Base-by-base conservation (phyloP, 164 flowering plant genomes). In the Magnolia officinalis region DNA sequence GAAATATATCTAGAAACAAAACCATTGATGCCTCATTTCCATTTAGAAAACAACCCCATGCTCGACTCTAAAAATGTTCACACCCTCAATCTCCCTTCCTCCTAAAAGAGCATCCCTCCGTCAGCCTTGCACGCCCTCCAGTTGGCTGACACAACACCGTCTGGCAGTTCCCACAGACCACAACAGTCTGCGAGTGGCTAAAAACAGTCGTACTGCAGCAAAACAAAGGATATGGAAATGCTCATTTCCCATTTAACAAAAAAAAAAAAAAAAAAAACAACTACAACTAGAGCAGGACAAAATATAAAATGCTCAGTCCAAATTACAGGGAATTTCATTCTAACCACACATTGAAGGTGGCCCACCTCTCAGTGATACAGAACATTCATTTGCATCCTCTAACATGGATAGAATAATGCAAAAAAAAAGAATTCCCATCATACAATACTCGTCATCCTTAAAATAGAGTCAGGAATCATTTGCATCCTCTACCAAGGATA, bases 131-230 rank as follows among this genome's bases (percentile, higher is more conserved):
- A 18, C 73, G 73, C 69, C 78, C 78, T 10, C 78, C 78, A 29
- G 78, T 76, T 4, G 78, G 78, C 74, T 76, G 78, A 67, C 78
- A 76, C 58, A 76, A 70, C 16, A 76, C 74, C 16, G 78, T 76
- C 24, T 70, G 74, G 74, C 78, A 76, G 20, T 76, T 76, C 16
- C 78, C 78, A 69, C 78, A 76, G 16, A 70, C 69, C 69, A 76
- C 78, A 26, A 76, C 78, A 9, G 78, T 76, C 64, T 76, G 78
- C 1, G 78, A 76, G n/a, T 76, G 78, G 67, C 78, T 76, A 50
- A 76, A 76, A 10, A 76, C 78, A 45, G 74, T 70, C 8, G 69
- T 70, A 24, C 78, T 76, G 78, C 74, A 70, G 1, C 52, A 49
- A 74, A 74, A 31, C 4, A 37, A 74, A 14, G 29, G 50, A 68